Evolutionary conservation across 768 basidiomycete species (phyloP), one percentile per base, ranked within the genome.

Genomic region (Nevesoporus exiguus): DNA sequence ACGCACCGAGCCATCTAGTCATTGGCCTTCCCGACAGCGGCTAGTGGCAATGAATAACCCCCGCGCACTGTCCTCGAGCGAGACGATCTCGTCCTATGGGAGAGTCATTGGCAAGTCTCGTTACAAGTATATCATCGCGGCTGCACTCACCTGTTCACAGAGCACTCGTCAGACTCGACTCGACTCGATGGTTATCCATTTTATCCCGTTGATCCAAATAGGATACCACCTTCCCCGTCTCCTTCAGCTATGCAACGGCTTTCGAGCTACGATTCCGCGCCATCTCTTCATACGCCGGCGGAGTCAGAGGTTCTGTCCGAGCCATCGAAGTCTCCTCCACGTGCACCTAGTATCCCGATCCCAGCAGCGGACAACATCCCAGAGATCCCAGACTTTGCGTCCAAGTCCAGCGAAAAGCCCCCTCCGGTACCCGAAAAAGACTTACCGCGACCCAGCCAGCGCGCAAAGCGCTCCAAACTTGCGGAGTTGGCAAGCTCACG

Each of bases 401-500:
- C 81, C 34, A 80, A 78, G 67, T 77, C 78, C 21, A 77, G 66
- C 44, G 60, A 56, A 40, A 65, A 58, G 36, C 60, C 71, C 3
- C 71, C 68, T 36, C 56, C 52, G 7, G 57, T 39, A 24, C 69
- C 58, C 52, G 63, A 41, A 56, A 65, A 54, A 36, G 53, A 66
- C 49, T 54, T 59, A 27, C 61, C 59, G 29, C 66, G 57, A 30
- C 63, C 64, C 44, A 53, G 55, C 19, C 66, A 62, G 24, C 50
- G 62, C 31, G 59, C 54, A 39, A 80, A 76, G 61, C 81, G 80
- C 56, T 90, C 88, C 8, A 90, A 88, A 61, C 71, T 91, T 36
- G 83, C 86, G 2, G 76, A 77, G 54, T 71, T 90, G 19, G 87
- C 88, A 11, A 85, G 79, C 60, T 86, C 85, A 9, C 75, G 84